phyloP scores from a whole-genome alignment of 805 yeast species.

The Saccharomyces cerevisiae region DNA sequence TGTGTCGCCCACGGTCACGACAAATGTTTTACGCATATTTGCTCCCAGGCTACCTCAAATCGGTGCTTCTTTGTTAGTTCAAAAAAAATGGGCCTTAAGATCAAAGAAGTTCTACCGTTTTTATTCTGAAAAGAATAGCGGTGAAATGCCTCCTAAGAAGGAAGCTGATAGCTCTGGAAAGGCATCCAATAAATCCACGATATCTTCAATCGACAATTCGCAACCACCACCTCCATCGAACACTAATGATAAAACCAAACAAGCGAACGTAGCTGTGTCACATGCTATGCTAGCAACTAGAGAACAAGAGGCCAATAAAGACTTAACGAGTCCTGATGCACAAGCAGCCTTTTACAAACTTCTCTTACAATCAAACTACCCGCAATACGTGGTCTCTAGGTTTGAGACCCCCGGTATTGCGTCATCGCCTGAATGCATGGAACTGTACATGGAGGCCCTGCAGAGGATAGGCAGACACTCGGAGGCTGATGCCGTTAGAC shows the following conservation, averaged over 20 bases:
- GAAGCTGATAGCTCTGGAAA: background rate
- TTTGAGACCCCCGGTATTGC: constrained; percentile 94
- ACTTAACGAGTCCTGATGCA: constrained; percentile 53
- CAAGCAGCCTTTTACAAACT: constrained; percentile 82
- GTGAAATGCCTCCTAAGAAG: background rate
- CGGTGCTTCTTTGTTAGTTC: background rate
- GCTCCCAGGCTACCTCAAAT: background rate
- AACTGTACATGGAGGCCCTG: constrained; percentile 73
- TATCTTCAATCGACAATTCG: background rate
- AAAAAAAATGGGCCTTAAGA: background rate
- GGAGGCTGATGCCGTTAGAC: constrained; percentile 64
- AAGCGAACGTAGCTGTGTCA: constrained; percentile 12
- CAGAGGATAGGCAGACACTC: constrained; percentile 66
- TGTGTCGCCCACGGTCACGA: background rate
- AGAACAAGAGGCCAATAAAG: constrained; percentile 83
- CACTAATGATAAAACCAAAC: background rate
- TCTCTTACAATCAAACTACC: constrained; percentile 72
- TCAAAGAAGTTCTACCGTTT: background rate
- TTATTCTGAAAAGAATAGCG: background rate
- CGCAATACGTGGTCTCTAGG: constrained; percentile 92
- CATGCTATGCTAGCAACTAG: constrained; percentile 44
- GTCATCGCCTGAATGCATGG: constrained; percentile 67
- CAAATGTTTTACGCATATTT: background rate
- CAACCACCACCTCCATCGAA: background rate
- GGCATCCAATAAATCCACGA: background rate